phyloP scores from a whole-genome alignment of 805 yeast species.

The Ogataea saltuana region DNA sequence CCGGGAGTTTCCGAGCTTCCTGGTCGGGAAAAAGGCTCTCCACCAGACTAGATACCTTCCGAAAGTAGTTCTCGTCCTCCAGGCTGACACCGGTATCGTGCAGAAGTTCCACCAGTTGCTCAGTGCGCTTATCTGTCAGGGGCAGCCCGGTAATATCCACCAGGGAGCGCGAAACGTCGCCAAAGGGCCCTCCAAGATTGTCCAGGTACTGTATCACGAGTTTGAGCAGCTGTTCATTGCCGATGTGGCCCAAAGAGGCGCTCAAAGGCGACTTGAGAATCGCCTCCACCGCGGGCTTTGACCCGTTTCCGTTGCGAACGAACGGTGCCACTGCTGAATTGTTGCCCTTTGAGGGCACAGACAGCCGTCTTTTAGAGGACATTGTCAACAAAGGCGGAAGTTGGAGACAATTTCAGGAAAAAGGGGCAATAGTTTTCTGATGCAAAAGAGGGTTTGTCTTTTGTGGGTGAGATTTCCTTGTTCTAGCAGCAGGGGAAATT shows the following conservation, averaged over 20 bases:
- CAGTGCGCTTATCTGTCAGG: conserved; percentile 17
- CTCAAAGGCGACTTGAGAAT: conserved; percentile 14
- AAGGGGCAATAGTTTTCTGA: neutral
- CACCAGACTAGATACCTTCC: conserved; percentile 7
- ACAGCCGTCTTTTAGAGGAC: conserved; percentile 12
- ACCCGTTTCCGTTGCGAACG: conserved; percentile 1
- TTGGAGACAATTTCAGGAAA: neutral
- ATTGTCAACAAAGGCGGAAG: neutral
- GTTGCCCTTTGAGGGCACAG: conserved; percentile 1
- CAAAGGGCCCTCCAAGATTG: conserved; percentile 19
- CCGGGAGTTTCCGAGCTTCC: neutral
- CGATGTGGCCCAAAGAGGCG: conserved; percentile 3
- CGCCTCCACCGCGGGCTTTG: conserved; percentile 13
- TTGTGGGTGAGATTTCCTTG: neutral
- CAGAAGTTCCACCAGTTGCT: conserved; percentile 9
- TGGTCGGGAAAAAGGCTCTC: neutral
- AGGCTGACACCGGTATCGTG: conserved; percentile 8
- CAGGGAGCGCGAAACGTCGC: conserved; percentile 15
- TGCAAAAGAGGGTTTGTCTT: neutral
- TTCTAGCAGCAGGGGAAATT: no score
- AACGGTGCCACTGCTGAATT: neutral
- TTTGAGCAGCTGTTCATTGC: conserved; percentile 23
- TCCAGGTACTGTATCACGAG: conserved; percentile 26
- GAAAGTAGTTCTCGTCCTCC: conserved; percentile 6
- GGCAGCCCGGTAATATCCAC: conserved; percentile 18